Conservation (phyloP, 257 asterid species). For the Rubia yunnanensis region DNA sequence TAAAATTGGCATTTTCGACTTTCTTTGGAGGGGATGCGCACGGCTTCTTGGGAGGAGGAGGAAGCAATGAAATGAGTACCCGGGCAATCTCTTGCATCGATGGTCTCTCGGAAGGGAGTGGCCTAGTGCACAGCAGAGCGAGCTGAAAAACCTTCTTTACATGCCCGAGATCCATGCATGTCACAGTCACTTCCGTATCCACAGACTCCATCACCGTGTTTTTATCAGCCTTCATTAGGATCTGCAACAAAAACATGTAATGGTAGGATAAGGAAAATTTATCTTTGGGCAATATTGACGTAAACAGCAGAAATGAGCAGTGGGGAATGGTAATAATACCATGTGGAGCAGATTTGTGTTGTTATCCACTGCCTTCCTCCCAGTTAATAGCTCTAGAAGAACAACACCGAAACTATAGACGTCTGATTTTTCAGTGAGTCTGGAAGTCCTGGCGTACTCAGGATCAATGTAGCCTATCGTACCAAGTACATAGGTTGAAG, state of each 20-base stretch:
- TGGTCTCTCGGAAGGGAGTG: constrained; percentile 67
- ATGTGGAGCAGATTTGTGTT: constrained; percentile 82
- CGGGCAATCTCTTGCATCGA: constrained; percentile 81
- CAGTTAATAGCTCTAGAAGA: constrained; percentile 86
- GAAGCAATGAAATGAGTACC: constrained; percentile 62
- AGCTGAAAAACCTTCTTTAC: constrained; percentile 76
- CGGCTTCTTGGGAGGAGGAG: constrained; percentile 42
- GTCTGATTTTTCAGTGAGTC: constrained; percentile 86
- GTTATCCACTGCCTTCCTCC: constrained; percentile 78
- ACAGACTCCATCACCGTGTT: constrained; percentile 83
- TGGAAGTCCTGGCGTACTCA: constrained; percentile 83
- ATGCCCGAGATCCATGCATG: constrained; percentile 64
- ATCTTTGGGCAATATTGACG: neutral
- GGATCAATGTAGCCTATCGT: constrained; percentile 98
- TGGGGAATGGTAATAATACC: constrained; percentile 35
- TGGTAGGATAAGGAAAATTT: neutral
- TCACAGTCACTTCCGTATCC: constrained; percentile 83
- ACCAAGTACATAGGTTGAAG: constrained; percentile 86
- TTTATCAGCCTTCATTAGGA: constrained; percentile 68
- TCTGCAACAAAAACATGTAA: constrained; percentile 28
- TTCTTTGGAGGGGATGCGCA: constrained; percentile 24
- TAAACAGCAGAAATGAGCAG: neutral
- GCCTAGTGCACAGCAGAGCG: constrained; percentile 81
- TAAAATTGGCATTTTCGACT: constrained; percentile 45
- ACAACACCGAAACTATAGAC: constrained; percentile 96